These are phyloP conservation scores for Cinchona pubescens DNA, from an alignment of 257 asterid genomes.

Conservation along the genomic window DNA sequence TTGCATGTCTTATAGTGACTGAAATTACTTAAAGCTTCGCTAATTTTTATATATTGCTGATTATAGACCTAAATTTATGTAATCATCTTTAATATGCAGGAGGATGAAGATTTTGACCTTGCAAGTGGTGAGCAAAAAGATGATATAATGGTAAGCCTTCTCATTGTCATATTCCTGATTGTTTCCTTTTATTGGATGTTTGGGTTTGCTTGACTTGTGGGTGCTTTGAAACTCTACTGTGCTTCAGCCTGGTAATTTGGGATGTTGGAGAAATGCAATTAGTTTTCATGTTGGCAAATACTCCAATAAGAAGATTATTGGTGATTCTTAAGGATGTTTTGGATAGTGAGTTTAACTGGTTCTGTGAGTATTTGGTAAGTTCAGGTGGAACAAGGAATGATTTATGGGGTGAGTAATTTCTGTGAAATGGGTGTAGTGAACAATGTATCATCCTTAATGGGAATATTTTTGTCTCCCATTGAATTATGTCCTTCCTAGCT, in stretches of 20 bases:
- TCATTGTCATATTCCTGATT: constrained; percentile 1
- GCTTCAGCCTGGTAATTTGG: constrained; percentile 4
- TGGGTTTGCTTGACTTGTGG: background rate
- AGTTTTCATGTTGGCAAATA: background rate
- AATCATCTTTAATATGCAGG: constrained; percentile 40
- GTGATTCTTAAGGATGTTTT: background rate
- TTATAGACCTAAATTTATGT: background rate
- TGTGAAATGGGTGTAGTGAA: background rate
- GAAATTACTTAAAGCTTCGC: background rate
- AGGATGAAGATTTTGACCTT: constrained; percentile 78
- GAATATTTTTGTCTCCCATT: background rate
- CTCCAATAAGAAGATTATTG: background rate
- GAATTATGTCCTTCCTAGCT: background rate
- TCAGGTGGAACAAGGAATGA: background rate
- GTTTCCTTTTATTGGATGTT: background rate
- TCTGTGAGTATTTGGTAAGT: background rate
- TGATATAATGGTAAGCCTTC: constrained; percentile 46
- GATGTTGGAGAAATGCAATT: background rate
- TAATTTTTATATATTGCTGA: background rate
- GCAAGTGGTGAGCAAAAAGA: constrained; percentile 65
- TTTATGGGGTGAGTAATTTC: background rate
- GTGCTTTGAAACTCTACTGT: background rate
- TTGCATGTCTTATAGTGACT: background rate
- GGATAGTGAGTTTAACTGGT: background rate
- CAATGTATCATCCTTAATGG: background rate